Evolutionary conservation across 2,329 filamentous ascomycete species (phyloP), one percentile per base, ranked within the genome.

Genomic region (Monilinia polystroma): DNA sequence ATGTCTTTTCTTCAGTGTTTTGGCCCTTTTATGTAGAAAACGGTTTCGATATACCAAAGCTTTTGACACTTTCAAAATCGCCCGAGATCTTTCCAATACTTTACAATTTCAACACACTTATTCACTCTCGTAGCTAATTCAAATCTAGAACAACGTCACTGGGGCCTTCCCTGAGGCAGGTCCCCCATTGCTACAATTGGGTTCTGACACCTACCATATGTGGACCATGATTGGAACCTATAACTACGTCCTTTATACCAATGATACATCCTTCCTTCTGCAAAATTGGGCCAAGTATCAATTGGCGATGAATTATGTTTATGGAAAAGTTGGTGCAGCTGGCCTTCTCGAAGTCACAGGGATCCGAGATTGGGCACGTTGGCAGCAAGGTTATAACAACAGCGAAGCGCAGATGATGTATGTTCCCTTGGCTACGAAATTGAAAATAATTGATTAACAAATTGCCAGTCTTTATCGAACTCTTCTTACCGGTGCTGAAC

Each of bases 181-280:
- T 0, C 71, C 72, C 23, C 72, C 72, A 3, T 58, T 74, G 14
- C 58, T 72, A 7, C 70, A 73, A 47, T 32, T 68, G 10, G 70
- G 75, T 2, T 70, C 74, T 29, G 83, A 82, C 67, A 87, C 85
- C 0, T 88, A 87, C 70, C 85, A 88, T 57, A 80, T 86, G 73
- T 84, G 83, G 78, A 83, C 82, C 1, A 81, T 87, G 77, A 83
- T 88, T 55, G 84, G 84, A 12, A 83, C 82, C 8, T 84, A 85
- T 73, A 84, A 86, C 67, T 87, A 87, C 70, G 78, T 85, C 52
- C 77, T 87, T 2, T 87, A 82, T 70, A 83, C 82, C 1, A 82
- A 83, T 45, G 83, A 87, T 66, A 76, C 81, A 2, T 75, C 74
- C 0, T 87, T 84, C 66, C 73, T 87, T 10, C 68, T 71, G 6